Conservation (phyloP, 1,284 basidiomycete genomes). For the Ceratorhiza oryzae-sativae region DNA sequence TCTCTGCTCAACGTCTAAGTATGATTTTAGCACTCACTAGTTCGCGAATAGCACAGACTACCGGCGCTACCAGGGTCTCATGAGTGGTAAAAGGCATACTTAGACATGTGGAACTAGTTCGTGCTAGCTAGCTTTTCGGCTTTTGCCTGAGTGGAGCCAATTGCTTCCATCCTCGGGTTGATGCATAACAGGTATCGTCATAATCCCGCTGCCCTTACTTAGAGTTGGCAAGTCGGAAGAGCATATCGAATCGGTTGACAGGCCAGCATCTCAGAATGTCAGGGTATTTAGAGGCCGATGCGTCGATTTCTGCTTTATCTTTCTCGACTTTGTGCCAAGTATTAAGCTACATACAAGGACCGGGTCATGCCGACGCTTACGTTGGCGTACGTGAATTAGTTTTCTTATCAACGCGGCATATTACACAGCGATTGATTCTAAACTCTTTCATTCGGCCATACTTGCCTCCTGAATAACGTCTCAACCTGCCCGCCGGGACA, state of each 20-base stretch:
- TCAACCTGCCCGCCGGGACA: no score
- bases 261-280: neutral
- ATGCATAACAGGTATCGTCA: neutral
- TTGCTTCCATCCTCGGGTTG: conserved; percentile 8
- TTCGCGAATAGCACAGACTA: no score
- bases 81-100: neutral
- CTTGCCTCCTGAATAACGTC: neutral
- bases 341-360: neutral
- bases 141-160: neutral
- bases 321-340: neutral
- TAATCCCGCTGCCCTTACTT: neutral
- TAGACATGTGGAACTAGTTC: no score
- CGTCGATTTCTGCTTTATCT: neutral
- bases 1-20: conserved; percentile 23
- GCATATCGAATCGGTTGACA: neutral
- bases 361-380: conserved; percentile 24
- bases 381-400: conserved; percentile 12
- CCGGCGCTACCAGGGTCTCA: neutral
- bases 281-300: conserved; percentile 1
- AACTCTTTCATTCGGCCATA: conserved; percentile 5
- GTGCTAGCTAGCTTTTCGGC: no score
- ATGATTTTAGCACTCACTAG: neutral
- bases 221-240: conserved; percentile 12
- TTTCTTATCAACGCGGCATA: conserved; percentile 18
- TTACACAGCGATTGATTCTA: neutral